Percentiles rank a stretch among this genome's conserved stretches.
phyloP scores from a whole-genome alignment of 2,329 filamentous ascomycete species.

The Trichoderma oligosporum region DNA sequence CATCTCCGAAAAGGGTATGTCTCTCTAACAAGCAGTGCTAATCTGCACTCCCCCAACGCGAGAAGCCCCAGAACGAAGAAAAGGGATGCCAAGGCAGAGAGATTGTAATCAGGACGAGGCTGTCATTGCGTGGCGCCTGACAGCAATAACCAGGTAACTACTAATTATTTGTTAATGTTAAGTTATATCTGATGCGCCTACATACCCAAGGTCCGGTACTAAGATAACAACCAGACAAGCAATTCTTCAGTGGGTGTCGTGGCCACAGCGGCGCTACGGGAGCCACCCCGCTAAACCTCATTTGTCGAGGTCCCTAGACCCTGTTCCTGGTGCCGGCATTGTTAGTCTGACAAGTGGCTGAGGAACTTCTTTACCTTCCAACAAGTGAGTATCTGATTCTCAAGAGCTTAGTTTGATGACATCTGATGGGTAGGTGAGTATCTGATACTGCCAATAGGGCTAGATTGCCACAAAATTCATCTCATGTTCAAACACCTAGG shows the following conservation, averaged over 20 bases:
- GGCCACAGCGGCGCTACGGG: conserved; percentile 6
- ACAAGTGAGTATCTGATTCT: not conserved
- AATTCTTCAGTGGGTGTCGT: conserved; percentile 9
- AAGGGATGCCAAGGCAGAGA: not conserved
- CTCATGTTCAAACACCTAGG: too few species aligned
- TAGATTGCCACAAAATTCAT: too few species aligned
- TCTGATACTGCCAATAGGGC: too few species aligned
- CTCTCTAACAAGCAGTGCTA: not conserved
- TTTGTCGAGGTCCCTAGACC: conserved; percentile 1
- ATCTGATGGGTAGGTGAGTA: too few species aligned
- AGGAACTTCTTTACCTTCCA: not conserved
- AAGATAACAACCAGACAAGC: conserved; percentile 9
- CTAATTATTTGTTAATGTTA: not conserved
- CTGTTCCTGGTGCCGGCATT: not conserved
- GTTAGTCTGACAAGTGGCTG: conserved; percentile 7
- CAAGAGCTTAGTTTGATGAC: too few species aligned
- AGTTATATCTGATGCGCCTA: not conserved
- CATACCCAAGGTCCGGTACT: not conserved
- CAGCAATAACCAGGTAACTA: too few species aligned
- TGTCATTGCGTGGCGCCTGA: not conserved
- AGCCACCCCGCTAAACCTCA: conserved; percentile 11
- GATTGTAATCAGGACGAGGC: not conserved
- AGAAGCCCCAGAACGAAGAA: not conserved
- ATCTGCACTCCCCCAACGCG: not conserved
- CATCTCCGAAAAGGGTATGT: not conserved